Conservation (phyloP, 139 green algal genomes). For the Yamagishiella unicocca region DNA sequence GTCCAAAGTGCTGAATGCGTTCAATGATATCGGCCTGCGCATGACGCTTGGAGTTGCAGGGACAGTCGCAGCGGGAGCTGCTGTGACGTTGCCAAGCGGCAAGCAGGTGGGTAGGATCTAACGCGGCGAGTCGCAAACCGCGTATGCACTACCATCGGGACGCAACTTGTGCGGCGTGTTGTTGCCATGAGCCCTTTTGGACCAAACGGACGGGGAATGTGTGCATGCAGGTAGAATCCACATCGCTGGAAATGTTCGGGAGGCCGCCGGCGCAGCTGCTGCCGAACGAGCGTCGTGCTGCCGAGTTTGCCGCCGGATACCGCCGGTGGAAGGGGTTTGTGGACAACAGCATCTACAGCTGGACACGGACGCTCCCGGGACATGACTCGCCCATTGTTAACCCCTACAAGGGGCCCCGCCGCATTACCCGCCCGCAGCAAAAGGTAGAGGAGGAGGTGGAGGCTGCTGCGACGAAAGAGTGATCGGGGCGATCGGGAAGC, state of each 20-base stretch:
- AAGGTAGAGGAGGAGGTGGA: conserved; percentile 15
- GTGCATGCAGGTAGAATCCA: conserved; percentile 49
- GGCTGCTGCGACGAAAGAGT: conserved; percentile 7
- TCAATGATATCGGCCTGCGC: conserved; percentile 48
- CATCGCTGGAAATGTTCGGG: conserved; percentile 66
- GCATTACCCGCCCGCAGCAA: neutral
- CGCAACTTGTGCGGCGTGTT: too few relatives aligned
- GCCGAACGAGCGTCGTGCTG: conserved; percentile 53
- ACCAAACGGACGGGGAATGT: too few relatives aligned
- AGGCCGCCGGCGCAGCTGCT: conserved; percentile 46
- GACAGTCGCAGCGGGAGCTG: conserved; percentile 29
- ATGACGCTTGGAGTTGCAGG: conserved; percentile 43
- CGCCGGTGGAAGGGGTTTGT: conserved; percentile 66
- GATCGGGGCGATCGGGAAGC: too few relatives aligned
- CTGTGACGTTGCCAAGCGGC: conserved; percentile 58
- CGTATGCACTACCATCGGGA: too few relatives aligned
- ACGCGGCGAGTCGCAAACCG: too few relatives aligned
- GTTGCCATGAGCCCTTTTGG: too few relatives aligned
- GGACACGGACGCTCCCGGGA: conserved; percentile 68
- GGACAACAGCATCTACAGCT: conserved; percentile 64
- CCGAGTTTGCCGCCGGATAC: conserved; percentile 65
- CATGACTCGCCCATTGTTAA: conserved; percentile 67
- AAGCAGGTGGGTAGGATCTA: conserved; percentile 54
- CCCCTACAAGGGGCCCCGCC: conserved; percentile 59
- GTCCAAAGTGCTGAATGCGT: neutral